Evolutionary conservation across 257 asterid genomes (phyloP), one percentile per base, ranked within the genome.

Genomic region (Gentiana macrophylla): DNA sequence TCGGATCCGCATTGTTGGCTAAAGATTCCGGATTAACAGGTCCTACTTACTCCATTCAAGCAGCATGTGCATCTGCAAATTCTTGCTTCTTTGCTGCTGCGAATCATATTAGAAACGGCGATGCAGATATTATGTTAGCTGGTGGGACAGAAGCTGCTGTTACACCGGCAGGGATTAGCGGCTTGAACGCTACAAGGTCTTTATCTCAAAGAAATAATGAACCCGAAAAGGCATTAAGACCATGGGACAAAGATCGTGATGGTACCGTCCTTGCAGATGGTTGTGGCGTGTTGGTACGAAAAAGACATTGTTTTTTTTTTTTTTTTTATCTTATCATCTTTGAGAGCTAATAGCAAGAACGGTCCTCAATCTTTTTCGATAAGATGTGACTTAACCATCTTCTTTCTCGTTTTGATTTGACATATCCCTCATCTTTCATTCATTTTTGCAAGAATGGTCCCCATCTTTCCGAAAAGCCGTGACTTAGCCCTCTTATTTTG

Each of bases 191-290:
- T 15, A 63, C 74, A 13, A 57, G 72, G 1, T 74, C 80, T 0
- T 64, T 74, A 64, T 74, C 80, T 37, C 77, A 67, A 32, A 70
- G 80, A 57, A 74, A 74, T 34, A 69, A 63, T 9, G 80, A 67
- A 49, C 71, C 71, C 7, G 32, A 50, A 36, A 74, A n/a, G 72
- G 95, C 92, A 5, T 85, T 92, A 7, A 73, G 95, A 67, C 92
- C 89, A 0, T 82, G 92, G 95, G 95, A 85, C 66, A 77, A 64
- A 64, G 63, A 67, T 15, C 92, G 85, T 1, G 86, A 82, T 51
- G 92, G 89, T n/a, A 78, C 82, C 48, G 95, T 86, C 58, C 60
- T 80, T 7, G 86, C 83, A 4, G 86, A 82, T 76, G 94, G 94
- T 6, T 79, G 84, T 24, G 88, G 94, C 6, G 77, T 85, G 9